Evolutionary conservation across 2,329 filamentous ascomycete genomes (phyloP).

Genomic region (Pseudogymnoascus sp.): DNA sequence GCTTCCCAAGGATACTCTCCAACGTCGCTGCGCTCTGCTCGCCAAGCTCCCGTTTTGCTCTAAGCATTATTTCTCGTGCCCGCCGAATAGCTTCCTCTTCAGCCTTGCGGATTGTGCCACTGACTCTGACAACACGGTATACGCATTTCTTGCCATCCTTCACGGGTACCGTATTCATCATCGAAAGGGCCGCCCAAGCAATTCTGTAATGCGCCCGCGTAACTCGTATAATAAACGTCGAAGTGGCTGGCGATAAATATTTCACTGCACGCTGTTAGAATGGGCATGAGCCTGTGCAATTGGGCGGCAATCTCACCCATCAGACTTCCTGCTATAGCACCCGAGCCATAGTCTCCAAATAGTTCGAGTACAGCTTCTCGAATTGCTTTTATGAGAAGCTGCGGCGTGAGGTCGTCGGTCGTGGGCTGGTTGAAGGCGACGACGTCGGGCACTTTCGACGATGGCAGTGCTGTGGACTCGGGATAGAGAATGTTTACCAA

Average conservation of each 20-base stretch:
- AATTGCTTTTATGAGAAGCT: slow-evolving; percentile 60
- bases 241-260: slow-evolving; percentile 87
- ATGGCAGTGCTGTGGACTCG: slow-evolving; percentile 37
- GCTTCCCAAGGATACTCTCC: slow-evolving; percentile 34
- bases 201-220: slow-evolving; percentile 76
- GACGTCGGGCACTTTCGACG: slow-evolving; percentile 44
- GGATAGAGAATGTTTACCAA: slow-evolving; percentile 93
- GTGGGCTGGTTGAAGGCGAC: slow-evolving; percentile 76
- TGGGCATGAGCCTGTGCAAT: not conserved
- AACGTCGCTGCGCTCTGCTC: slow-evolving; percentile 32
- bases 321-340: slow-evolving; percentile 62
- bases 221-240: slow-evolving; percentile 83
- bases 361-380: slow-evolving; percentile 62
- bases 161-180: slow-evolving; percentile 63
- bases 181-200: slow-evolving; percentile 82
- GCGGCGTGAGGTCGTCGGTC: slow-evolving; percentile 59
- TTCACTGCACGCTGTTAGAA: slow-evolving; percentile 54
- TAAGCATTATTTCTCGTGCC: slow-evolving; percentile 64
- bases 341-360: slow-evolving; percentile 85
- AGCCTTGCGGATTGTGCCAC: slow-evolving; percentile 85
- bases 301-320: slow-evolving; percentile 44
- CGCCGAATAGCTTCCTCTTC: slow-evolving; percentile 83
- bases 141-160: slow-evolving; percentile 60
- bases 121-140: slow-evolving; percentile 77
- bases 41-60: slow-evolving; percentile 49